These are phyloP conservation scores for Pyrrhoderma noxium DNA, from an alignment of 1,284 basidiomycete genomes.

Conservation along the genomic window DNA sequence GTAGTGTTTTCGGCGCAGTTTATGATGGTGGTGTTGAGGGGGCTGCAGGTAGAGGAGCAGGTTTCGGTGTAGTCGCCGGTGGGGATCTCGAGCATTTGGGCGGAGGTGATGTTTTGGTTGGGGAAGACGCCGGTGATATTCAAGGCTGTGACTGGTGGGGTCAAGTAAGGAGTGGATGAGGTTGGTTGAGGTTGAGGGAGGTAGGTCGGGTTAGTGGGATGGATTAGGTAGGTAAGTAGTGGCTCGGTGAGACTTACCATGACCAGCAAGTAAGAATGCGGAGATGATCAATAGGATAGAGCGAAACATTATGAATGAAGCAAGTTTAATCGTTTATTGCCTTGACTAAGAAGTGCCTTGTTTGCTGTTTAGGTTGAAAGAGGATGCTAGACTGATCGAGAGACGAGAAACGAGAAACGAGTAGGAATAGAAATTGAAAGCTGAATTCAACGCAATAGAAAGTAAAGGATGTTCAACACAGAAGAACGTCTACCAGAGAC, in stretches of 20 bases:
- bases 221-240: neutral
- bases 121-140: constrained; percentile 27
- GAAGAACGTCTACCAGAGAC: constrained; percentile 17
- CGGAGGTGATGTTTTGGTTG: constrained; percentile 32
- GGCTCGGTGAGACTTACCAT: constrained; percentile 41
- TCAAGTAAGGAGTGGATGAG: too few species aligned
- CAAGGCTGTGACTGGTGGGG: too few species aligned
- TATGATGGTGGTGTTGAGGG: constrained; percentile 31
- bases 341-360: too few species aligned
- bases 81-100: constrained; percentile 39
- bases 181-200: neutral
- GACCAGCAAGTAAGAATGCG: constrained; percentile 39
- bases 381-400: too few species aligned
- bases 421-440: neutral
- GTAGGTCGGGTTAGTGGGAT: too few species aligned
- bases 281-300: constrained; percentile 26
- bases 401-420: neutral
- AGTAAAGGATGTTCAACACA: neutral
- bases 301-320: constrained; percentile 10
- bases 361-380: too few species aligned
- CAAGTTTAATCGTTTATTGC: too few species aligned
- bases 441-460: too few species aligned
- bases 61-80: constrained; percentile 27
- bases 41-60: constrained; percentile 39
- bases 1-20: constrained; percentile 27